Conservation (phyloP, 2,329 filamentous ascomycete genomes). For the Cadophora sp. region DNA sequence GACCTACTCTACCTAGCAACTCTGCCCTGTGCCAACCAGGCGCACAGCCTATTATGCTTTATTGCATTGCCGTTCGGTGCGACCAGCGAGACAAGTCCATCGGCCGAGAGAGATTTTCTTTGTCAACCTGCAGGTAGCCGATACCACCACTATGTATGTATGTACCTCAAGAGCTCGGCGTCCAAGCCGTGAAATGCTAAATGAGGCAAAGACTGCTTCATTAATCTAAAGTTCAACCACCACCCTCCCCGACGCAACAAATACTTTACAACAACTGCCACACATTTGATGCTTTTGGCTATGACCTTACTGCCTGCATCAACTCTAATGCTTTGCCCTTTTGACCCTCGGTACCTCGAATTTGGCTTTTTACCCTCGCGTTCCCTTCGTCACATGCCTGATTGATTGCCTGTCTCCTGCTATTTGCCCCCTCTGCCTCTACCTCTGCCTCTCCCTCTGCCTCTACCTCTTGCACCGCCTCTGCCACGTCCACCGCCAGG, state of each 20-base stretch:
- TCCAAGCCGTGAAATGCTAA: slow-evolving; percentile 20
- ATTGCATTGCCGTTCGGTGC: slow-evolving; percentile 9
- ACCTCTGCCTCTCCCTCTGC: slow-evolving; percentile 24
- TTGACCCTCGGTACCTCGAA: background rate
- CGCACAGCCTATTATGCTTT: slow-evolving; percentile 36
- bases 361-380: background rate
- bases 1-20: background rate
- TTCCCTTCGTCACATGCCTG: background rate
- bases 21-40: slow-evolving; percentile 1
- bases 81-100: slow-evolving; percentile 16
- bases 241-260: slow-evolving; percentile 9
- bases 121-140: slow-evolving; percentile 38
- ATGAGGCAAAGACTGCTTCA: slow-evolving; percentile 22
- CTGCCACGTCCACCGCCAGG: slow-evolving; percentile 40
- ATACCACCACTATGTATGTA: slow-evolving; percentile 4
- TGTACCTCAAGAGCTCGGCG: slow-evolving; percentile 20
- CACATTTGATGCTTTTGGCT: slow-evolving; percentile 3
- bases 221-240: slow-evolving; percentile 20
- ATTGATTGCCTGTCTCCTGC: background rate
- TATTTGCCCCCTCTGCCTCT: slow-evolving; percentile 14
- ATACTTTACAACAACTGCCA: slow-evolving; percentile 14
- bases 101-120: slow-evolving; percentile 30
- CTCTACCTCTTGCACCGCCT: slow-evolving; percentile 41
- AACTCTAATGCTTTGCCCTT: background rate
- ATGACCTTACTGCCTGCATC: background rate